phyloP scores from a whole-genome alignment of 495 filamentous ascomycete species.

The Neurospora sp. region DNA sequence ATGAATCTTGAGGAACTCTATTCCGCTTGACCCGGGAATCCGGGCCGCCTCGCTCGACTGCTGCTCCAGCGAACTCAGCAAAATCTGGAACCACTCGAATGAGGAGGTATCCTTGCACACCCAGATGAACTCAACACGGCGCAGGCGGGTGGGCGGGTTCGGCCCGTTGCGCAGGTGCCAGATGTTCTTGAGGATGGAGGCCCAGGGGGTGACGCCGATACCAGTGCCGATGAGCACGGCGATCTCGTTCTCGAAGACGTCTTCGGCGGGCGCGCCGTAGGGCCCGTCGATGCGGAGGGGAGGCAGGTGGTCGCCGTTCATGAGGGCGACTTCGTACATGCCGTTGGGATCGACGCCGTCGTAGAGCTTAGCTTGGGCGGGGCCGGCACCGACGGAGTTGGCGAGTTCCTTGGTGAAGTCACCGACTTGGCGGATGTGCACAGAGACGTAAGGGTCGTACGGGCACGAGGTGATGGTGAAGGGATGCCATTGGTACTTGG shows the following conservation, averaged over 20 bases:
- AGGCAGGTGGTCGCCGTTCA: slow-evolving; percentile 88
- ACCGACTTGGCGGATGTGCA: slow-evolving; percentile 93
- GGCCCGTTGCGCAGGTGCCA: slow-evolving; percentile 85
- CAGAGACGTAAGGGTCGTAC: slow-evolving; percentile 83
- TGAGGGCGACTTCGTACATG: slow-evolving; percentile 96
- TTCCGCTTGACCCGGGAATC: slow-evolving; percentile 49
- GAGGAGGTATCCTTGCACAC: slow-evolving; percentile 92
- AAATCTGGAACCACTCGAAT: slow-evolving; percentile 97
- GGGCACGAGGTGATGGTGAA: slow-evolving; percentile 99
- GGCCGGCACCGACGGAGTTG: slow-evolving; percentile 85
- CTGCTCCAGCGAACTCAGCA: slow-evolving; percentile 82
- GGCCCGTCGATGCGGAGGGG: slow-evolving; percentile 83
- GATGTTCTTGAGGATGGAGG: slow-evolving; percentile 95
- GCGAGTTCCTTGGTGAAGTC: slow-evolving; percentile 87
- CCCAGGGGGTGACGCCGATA: slow-evolving; percentile 98
- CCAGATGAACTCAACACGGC: slow-evolving; percentile 98
- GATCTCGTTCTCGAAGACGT: slow-evolving; percentile 97
- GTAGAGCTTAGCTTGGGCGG: slow-evolving; percentile 71
- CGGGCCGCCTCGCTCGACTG: slow-evolving; percentile 63
- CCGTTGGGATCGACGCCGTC: slow-evolving; percentile 87
- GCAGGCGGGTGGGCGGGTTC: slow-evolving; percentile 76
- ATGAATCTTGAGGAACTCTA: slow-evolving; percentile 94
- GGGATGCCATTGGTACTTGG: slow-evolving; percentile 89
- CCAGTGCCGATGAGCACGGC: slow-evolving; percentile 94
- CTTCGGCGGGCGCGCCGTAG: slow-evolving; percentile 93